Conservation (phyloP, 441 rosid species). For the Gossypium schwendimanii region DNA sequence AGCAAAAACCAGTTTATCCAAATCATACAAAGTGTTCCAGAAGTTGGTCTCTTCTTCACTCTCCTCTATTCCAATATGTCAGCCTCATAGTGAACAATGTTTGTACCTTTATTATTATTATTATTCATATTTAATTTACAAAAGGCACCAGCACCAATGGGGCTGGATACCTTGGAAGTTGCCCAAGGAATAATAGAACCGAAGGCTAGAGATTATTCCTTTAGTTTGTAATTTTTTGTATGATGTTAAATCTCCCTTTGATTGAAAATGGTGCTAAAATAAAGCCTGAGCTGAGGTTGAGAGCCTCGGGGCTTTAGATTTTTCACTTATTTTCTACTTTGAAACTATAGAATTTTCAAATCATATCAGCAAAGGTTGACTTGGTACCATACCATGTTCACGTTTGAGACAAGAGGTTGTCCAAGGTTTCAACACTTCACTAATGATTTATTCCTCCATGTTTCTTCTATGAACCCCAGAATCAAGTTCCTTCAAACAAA, state of each 20-base stretch:
- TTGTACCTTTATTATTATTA: conserved; percentile 10
- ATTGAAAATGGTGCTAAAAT: background rate
- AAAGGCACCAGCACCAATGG: conserved; percentile 5
- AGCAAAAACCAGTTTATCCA: conserved; percentile 51
- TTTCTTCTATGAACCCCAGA: background rate
- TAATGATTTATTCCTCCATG: background rate
- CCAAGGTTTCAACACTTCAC: too few relatives aligned
- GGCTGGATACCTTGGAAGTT: background rate
- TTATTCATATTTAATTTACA: background rate
- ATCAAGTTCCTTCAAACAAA: background rate
- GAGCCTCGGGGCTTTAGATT: background rate
- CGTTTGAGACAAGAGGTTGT: too few relatives aligned
- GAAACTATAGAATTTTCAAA: background rate
- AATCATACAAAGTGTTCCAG: conserved; percentile 42
- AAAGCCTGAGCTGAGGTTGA: background rate
- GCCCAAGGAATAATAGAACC: conserved; percentile 17
- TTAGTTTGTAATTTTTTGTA: conserved; percentile 20
- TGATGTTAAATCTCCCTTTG: background rate
- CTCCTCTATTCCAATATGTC: conserved; percentile 69
- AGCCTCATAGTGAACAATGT: conserved; percentile 22
- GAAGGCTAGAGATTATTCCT: conserved; percentile 9
- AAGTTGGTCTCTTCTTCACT: conserved; percentile 73
- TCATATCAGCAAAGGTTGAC: background rate
- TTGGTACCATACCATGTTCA: too few relatives aligned
- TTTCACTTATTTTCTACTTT: background rate